Conservation (phyloP, 306 rosid genomes). For the Mimosa bimucronata region DNA sequence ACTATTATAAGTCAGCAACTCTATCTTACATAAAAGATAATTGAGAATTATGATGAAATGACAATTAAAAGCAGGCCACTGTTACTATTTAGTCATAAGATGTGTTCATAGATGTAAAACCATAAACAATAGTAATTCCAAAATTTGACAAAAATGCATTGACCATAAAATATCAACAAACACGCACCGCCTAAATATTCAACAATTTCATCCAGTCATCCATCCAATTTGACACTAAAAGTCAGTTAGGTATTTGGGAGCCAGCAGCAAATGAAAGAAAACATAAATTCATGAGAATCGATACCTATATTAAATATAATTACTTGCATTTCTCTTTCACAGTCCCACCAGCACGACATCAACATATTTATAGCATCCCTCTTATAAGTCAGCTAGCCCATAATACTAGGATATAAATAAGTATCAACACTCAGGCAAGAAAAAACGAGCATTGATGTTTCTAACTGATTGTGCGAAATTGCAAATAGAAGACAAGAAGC, state of each 20-base stretch:
- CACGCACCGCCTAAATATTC: not conserved
- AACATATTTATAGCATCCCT: not conserved
- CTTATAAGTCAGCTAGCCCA: not conserved
- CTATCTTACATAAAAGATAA: not conserved
- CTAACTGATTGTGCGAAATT: not conserved
- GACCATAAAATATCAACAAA: not conserved
- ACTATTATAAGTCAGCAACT: constrained; percentile 8
- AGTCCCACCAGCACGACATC: not conserved
- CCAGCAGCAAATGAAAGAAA: not conserved
- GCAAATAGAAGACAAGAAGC: not conserved
- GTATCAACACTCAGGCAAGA: constrained; percentile 3
- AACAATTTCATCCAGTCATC: not conserved
- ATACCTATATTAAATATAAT: not conserved
- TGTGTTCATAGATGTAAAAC: constrained; percentile 2
- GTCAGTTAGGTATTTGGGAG: not conserved
- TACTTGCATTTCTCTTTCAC: not conserved
- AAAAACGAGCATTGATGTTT: not conserved
- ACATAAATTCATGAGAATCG: not conserved
- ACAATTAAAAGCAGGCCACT: constrained; percentile 12
- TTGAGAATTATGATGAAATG: not conserved
- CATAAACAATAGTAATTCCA: not conserved
- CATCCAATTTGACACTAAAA: not conserved
- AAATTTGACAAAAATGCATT: not conserved
- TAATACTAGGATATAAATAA: not conserved
- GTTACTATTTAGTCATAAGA: constrained; percentile 4